phyloP scores from a whole-genome alignment of 108 stramenopile species.

The Poteriospumella lacustris region DNA sequence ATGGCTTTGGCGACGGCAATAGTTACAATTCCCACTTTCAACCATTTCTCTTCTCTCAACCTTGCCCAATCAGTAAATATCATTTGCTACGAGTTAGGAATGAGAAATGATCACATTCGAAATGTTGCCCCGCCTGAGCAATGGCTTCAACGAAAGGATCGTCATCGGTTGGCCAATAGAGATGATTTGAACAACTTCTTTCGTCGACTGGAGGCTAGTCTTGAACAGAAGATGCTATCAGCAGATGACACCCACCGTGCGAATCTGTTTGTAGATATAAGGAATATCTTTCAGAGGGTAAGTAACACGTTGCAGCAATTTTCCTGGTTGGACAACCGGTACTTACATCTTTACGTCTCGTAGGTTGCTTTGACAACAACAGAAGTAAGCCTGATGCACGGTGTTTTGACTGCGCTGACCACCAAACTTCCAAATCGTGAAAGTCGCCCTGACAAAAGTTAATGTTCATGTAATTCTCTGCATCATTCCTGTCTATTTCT shows the following conservation, averaged over 20 bases:
- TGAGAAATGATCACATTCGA: neutral
- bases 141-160: constrained; percentile 2
- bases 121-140: neutral
- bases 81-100: neutral
- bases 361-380: neutral
- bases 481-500: too few relatives aligned
- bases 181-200: neutral
- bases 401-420: neutral
- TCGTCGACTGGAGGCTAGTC: neutral
- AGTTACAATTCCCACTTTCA: constrained; percentile 22
- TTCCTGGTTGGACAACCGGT: neutral
- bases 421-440: too few relatives aligned
- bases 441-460: too few relatives aligned
- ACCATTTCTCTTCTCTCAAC: constrained; percentile 14
- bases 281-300: neutral
- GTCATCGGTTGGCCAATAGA: neutral
- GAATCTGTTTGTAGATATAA: neutral
- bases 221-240: neutral
- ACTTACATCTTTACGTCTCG: neutral
- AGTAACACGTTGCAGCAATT: neutral
- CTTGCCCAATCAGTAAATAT: constrained; percentile 26
- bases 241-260: neutral
- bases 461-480: too few relatives aligned
- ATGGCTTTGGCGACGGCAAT: constrained; percentile 15
- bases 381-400: neutral